Base-by-base conservation (phyloP, 345 rosid genomes). In the Geranium brycei region DNA sequence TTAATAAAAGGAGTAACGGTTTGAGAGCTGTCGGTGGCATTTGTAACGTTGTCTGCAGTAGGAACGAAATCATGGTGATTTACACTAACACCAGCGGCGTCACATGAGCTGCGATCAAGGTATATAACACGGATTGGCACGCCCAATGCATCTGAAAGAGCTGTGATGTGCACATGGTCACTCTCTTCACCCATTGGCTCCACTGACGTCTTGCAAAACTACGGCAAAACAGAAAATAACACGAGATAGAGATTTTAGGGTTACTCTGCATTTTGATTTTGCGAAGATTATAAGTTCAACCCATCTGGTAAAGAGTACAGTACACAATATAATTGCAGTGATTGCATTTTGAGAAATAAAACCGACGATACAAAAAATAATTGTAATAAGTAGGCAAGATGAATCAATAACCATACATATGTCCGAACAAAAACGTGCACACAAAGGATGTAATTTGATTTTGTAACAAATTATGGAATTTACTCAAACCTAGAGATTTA, bases 101-200 rank as follows among this genome's bases (percentile, higher is more conserved):
- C 97, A 69, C 96, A 85, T 19, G 95, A 87, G 72, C 97, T 95
- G 68, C 97, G 91, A 66, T 95, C 99, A 66, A 95, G 92, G 77
- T 95, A 95, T 62, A 88, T 83, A 70, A 91, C 89, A 31, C 97
- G 86, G 68, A 95, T 88, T 17, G 99, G 87, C 65, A 93, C 96
- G 38, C 96, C 95, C 66, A 93, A 64, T 31, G 96, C 91, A 68
- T 93, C 99, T 15, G 99, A 90, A 68, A 93, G 76, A 61, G 99
- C 96, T 55, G 87, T 91, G 62, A 95, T 95, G 84, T 95, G 97
- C 62, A 95, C 86, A 74, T 88, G 99, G 70, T 95, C 99, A 53
- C 99, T 95, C 81, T 91, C 97, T 78, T 95, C 99, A 59, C 99
- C 97, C 99, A 95, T 95, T 7, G 99, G 99, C 79, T 95, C 99